Base-by-base conservation (phyloP, 2,329 filamentous ascomycete species). In the Aspergillus bombycis region DNA sequence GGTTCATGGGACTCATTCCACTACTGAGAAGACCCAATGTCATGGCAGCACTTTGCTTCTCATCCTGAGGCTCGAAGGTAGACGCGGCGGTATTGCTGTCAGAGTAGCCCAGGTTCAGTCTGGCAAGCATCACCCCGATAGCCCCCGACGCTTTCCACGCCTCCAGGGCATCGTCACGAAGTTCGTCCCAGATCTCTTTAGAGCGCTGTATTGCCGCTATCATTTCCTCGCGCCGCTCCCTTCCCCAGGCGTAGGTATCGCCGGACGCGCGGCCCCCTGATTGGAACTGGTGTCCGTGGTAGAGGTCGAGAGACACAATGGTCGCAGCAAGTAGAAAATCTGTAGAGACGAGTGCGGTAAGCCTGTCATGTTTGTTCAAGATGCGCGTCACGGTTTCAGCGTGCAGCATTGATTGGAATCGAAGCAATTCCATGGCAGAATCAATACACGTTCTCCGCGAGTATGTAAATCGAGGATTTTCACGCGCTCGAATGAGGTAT, bases 241-340 rank as follows among this genome's bases (percentile, higher is more conserved):
- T 76, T 55, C 77, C 81, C 66, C 84, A 86, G 16, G 80, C 82
- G 67, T 80, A 81, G 5, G 75, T 73, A 62, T 81, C 79, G 34
- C 72, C 76, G 1, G 78, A 77, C 32, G 71, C 70, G 56, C 71
- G 73, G 41, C 74, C 74, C 4, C 74, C 69, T 30, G 69, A 68
- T 32, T 75, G 74, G 19, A 77, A 62, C 62, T 80, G 77, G 43
- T 75, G 65, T 8, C 75, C 75, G 59, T 91, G 90, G 72, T 95
- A 91, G 1, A 97, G 84, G 71, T 97, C 94, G 32, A 96, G 84
- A 59, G 89, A 89, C 4, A 97, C 84, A 52, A 97, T 86, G 85
- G 95, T 96, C 5, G 91, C 92, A 2, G 92, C 92, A 14, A 97
- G 84, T 8, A 96, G 82, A 75, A 96, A 97, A 73, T 97, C 94